A percentile compares a stretch with the other conserved stretches of the same genome.
phyloP scores from a whole-genome alignment of 768 basidiomycete genomes.

The Rhizopogon sp. region DNA sequence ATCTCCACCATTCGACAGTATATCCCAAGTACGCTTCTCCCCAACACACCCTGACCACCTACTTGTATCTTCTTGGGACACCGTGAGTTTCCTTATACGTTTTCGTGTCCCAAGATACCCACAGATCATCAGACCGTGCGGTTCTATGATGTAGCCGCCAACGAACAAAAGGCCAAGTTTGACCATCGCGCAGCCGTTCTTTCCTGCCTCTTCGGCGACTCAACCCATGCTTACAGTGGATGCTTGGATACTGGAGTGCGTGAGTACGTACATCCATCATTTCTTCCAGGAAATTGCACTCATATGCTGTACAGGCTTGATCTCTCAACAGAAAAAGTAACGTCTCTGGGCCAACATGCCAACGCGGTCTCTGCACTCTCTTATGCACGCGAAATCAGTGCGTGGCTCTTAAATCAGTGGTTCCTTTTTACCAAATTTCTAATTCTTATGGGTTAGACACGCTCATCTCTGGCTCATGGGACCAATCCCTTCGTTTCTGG shows the following conservation, averaged over 20 bases:
- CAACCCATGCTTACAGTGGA: conserved; percentile 71
- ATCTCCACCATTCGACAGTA: conserved; percentile 80
- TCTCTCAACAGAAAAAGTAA: conserved; percentile 64
- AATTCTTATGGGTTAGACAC: conserved; percentile 38
- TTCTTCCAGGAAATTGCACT: not conserved
- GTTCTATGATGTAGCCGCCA: conserved; percentile 48
- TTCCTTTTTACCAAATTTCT: not conserved
- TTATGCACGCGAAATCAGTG: conserved; percentile 62
- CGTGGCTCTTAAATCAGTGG: conserved; percentile 17
- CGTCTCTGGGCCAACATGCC: conserved; percentile 74
- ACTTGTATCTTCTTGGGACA: conserved; percentile 89
- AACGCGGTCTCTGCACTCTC: conserved; percentile 78
- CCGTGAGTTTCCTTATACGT: conserved; percentile 32
- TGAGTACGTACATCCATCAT: conserved; percentile 48
- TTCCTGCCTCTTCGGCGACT: conserved; percentile 70
- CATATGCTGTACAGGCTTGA: conserved; percentile 53
- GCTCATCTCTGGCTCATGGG: conserved; percentile 90
- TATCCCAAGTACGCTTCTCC: conserved; percentile 78
- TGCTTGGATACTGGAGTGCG: conserved; percentile 81
- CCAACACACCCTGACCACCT: conserved; percentile 75
- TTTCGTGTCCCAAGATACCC: conserved; percentile 26
- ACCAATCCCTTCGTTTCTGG: conserved; percentile 84
- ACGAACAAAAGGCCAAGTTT: conserved; percentile 74
- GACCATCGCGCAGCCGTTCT: conserved; percentile 88
- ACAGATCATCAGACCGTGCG: conserved; percentile 51